Conservation (phyloP, 83 land plant genomes). For the Diphasiastrum complanatum region DNA sequence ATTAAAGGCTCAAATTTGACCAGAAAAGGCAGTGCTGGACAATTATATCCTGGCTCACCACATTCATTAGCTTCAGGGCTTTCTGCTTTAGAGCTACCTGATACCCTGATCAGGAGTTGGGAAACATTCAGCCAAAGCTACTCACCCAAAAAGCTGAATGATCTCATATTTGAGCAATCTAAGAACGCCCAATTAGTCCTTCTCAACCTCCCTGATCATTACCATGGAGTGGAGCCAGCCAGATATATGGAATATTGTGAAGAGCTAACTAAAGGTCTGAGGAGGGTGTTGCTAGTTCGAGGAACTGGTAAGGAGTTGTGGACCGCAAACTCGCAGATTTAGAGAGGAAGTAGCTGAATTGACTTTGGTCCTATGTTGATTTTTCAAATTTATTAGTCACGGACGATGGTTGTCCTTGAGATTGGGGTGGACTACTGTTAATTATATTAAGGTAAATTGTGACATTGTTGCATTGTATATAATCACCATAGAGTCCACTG, state of each 20-base stretch:
- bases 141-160: constrained; percentile 32
- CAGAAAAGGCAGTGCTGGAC: constrained; percentile 17
- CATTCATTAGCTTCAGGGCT: constrained; percentile 2
- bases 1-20: too few relatives aligned
- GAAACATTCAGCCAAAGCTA: constrained; percentile 34
- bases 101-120: constrained; percentile 24
- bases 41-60: constrained; percentile 25
- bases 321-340: too few relatives aligned
- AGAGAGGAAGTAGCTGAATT: too few relatives aligned
- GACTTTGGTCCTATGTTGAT: too few relatives aligned
- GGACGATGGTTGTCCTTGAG: too few relatives aligned
- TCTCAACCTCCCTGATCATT: constrained; percentile 32
- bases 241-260: constrained; percentile 35
- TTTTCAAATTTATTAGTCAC: too few relatives aligned
- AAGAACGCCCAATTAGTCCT: constrained; percentile 23
- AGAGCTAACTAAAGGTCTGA: constrained; percentile 21
- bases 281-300: constrained; percentile 25
- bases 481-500: too few relatives aligned
- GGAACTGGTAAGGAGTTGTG: constrained; percentile 34
- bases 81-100: constrained; percentile 2
- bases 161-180: constrained; percentile 27
- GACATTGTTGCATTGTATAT: too few relatives aligned
- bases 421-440: too few relatives aligned
- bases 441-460: too few relatives aligned
- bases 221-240: constrained; percentile 28